Percentiles rank a stretch among this genome's conserved stretches.
Conservation (phyloP, 108 stramenopile genomes). For the Nitzschia inconspicua region DNA sequence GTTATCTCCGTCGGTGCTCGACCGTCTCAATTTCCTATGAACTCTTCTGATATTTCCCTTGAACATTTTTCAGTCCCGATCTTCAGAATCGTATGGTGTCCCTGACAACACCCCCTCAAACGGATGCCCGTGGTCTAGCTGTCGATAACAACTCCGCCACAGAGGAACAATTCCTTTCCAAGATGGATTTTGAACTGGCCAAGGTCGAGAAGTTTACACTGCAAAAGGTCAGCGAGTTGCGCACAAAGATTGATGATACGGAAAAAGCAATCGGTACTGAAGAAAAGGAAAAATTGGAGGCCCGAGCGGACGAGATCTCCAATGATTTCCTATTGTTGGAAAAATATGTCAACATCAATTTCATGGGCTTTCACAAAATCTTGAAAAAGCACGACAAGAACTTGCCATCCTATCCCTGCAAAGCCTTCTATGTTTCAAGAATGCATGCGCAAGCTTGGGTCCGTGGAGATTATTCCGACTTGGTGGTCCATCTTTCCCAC, state of each 20-base stretch:
- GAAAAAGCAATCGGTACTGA: constrained; percentile 13
- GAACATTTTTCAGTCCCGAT: constrained; percentile 48
- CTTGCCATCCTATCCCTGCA: constrained; percentile 80
- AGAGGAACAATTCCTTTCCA: constrained; percentile 84
- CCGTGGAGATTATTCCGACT: constrained; percentile 90
- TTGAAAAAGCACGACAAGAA: constrained; percentile 98
- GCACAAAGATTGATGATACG: constrained; percentile 42
- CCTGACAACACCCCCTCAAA: constrained; percentile 84
- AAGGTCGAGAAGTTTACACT: constrained; percentile 90
- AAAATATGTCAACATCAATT: constrained; percentile 97
- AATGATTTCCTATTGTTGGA: constrained; percentile 84
- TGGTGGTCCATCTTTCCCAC: constrained; percentile 83
- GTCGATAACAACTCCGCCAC: constrained; percentile 50
- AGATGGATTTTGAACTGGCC: constrained; percentile 78
- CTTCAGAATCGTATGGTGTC: constrained; percentile 69
- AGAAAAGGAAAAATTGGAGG: constrained; percentile 18
- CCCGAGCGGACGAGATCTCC: constrained; percentile 64
- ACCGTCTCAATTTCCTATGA: too few relatives aligned
- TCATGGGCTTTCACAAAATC: constrained; percentile 97
- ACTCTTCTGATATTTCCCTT: too few relatives aligned
- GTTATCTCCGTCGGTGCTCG: too few relatives aligned
- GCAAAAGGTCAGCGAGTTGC: constrained; percentile 64
- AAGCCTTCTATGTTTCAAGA: constrained; percentile 87
- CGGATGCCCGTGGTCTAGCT: constrained; percentile 70
- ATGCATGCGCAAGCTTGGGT: constrained; percentile 98